These are phyloP conservation scores for Lactarius vividus DNA, from an alignment of 768 basidiomycete species.

Conservation along the genomic window DNA sequence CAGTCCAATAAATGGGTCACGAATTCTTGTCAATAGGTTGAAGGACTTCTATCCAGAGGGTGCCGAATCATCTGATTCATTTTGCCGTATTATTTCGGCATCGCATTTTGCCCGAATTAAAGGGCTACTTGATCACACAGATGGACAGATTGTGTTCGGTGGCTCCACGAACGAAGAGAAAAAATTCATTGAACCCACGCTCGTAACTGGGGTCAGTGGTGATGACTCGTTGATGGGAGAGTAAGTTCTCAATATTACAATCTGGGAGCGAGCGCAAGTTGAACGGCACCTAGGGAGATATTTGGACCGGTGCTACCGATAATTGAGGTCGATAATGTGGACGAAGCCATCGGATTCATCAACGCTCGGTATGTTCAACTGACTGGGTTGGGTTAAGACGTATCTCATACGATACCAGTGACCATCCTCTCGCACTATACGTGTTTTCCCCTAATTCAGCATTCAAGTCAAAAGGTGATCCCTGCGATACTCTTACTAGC, in stretches of 20 bases:
- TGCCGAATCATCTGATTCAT: slow-evolving; percentile 43
- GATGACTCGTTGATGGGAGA: slow-evolving; percentile 77
- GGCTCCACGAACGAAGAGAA: slow-evolving; percentile 55
- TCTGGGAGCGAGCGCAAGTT: neutral
- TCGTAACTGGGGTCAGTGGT: slow-evolving; percentile 57
- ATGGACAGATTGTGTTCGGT: slow-evolving; percentile 63
- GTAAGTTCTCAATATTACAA: slow-evolving; percentile 41
- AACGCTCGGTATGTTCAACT: slow-evolving; percentile 45
- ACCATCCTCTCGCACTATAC: slow-evolving; percentile 74
- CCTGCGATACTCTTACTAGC: neutral
- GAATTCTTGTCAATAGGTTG: slow-evolving; percentile 37
- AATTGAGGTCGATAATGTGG: slow-evolving; percentile 64
- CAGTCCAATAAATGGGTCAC: neutral
- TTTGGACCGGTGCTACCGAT: slow-evolving; percentile 83
- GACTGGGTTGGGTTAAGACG: neutral
- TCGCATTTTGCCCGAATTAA: slow-evolving; percentile 59
- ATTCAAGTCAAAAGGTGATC: slow-evolving; percentile 60
- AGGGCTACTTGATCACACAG: slow-evolving; percentile 57
- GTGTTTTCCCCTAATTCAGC: slow-evolving; percentile 62
- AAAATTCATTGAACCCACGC: slow-evolving; percentile 68
- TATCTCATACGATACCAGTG: slow-evolving; percentile 39
- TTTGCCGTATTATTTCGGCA: slow-evolving; percentile 50
- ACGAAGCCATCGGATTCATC: slow-evolving; percentile 69
- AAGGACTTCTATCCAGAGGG: slow-evolving; percentile 54
- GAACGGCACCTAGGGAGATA: slow-evolving; percentile 54